phyloP scores from a whole-genome alignment of 805 yeast genomes.

The Torulaspora delbrueckii region DNA sequence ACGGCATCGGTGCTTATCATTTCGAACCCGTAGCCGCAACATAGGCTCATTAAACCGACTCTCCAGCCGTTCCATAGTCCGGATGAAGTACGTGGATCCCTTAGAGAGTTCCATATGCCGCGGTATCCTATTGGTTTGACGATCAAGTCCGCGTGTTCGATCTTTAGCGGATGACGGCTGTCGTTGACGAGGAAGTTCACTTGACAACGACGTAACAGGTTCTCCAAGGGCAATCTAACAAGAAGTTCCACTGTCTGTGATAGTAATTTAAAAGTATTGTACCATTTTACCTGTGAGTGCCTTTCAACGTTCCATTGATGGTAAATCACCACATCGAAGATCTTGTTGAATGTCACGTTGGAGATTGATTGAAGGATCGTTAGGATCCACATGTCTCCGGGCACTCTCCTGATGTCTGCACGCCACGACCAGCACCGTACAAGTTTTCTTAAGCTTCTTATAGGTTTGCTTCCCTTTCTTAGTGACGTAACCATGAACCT shows the following conservation, averaged over 20 bases:
- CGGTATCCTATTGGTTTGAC: constrained; percentile 53
- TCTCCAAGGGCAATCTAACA: constrained; percentile 81
- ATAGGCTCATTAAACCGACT: constrained; percentile 69
- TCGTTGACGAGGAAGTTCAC: constrained; percentile 51
- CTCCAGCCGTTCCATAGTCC: constrained; percentile 87
- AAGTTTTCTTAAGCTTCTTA: constrained; percentile 68
- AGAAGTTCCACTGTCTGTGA: constrained; percentile 66
- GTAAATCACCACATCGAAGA: constrained; percentile 62
- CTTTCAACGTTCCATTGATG: constrained; percentile 61
- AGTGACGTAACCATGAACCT: constrained; percentile 69
- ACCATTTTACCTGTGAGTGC: constrained; percentile 55
- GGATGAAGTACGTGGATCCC: constrained; percentile 39
- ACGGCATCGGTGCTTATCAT: constrained; percentile 49
- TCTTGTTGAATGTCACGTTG: constrained; percentile 53
- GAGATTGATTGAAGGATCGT: constrained; percentile 61
- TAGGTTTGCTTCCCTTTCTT: constrained; percentile 21
- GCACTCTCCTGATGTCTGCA: constrained; percentile 45
- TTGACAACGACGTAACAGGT: constrained; percentile 79
- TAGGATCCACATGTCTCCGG: constrained; percentile 58
- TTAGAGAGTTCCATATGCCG: constrained; percentile 52
- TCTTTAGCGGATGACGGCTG: constrained; percentile 37
- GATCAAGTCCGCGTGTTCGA: constrained; percentile 48
- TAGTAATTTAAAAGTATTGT: constrained; percentile 52
- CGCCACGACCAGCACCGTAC: constrained; percentile 43
- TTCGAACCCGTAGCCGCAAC: constrained; percentile 79